Percentiles rank a stretch among this genome's conserved stretches.
Evolutionary conservation across 495 filamentous ascomycete species (phyloP).

Genomic region (Trichocladium uniseriatum): DNA sequence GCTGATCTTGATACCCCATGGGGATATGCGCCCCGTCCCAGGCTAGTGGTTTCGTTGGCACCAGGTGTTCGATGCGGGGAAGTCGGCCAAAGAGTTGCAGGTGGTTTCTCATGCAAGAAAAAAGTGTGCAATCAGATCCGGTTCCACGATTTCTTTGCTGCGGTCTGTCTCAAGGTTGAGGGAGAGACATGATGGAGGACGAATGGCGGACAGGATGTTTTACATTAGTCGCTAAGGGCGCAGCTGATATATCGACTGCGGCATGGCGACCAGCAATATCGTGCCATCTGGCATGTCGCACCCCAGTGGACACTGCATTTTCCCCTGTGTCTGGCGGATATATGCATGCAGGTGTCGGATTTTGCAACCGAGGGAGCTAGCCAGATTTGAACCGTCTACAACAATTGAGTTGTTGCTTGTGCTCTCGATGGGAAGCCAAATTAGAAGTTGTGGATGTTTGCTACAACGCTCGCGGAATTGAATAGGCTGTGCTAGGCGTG

Average conservation of each 20-base stretch:
- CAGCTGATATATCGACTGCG: slow-evolving; percentile 17
- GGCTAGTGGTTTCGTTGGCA: slow-evolving; percentile 10
- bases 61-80: slow-evolving; percentile 13
- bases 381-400: slow-evolving; percentile 11
- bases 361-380: slow-evolving; percentile 23
- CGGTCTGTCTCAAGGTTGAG: slow-evolving; percentile 11
- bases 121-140: slow-evolving; percentile 2
- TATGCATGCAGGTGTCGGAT: slow-evolving; percentile 24
- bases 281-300: slow-evolving; percentile 41
- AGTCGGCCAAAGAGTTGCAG: slow-evolving; percentile 10
- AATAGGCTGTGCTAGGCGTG: no score
- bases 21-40: not conserved
- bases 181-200: slow-evolving; percentile 8
- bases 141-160: slow-evolving; percentile 7
- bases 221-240: slow-evolving; percentile 17
- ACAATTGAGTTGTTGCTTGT: slow-evolving; percentile 15
- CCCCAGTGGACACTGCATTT: slow-evolving; percentile 26
- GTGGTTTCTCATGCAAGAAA: slow-evolving; percentile 11
- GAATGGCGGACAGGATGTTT: slow-evolving; percentile 15
- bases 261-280: slow-evolving; percentile 34
- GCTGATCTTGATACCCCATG: slow-evolving; percentile 9
- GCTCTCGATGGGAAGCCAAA: not conserved
- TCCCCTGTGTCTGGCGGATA: slow-evolving; percentile 21
- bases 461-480: no score
- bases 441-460: no score